phyloP scores from a whole-genome alignment of 2,329 filamentous ascomycete species.

The Aspergillus ochraceoroseus region DNA sequence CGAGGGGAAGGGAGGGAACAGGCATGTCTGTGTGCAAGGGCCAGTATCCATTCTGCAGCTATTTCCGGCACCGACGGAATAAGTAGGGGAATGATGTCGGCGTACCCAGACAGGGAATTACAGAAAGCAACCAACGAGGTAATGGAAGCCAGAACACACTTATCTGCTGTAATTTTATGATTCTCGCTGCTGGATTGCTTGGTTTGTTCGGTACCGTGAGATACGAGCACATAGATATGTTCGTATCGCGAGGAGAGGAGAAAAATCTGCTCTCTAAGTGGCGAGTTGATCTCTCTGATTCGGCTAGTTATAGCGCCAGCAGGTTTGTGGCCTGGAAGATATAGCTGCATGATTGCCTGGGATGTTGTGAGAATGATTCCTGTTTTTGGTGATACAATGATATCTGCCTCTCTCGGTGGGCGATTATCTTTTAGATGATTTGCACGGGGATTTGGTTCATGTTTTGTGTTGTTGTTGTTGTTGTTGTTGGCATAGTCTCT shows the following conservation, averaged over 20 bases:
- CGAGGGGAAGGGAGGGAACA: constrained; percentile 10
- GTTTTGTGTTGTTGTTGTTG: neutral
- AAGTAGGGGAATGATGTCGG: constrained; percentile 17
- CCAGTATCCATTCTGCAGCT: constrained; percentile 53
- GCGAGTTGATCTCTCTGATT: constrained; percentile 30
- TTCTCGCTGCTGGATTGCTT: constrained; percentile 23
- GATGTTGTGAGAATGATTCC: constrained; percentile 68
- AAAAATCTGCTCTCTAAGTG: constrained; percentile 54
- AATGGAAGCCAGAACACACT: constrained; percentile 16
- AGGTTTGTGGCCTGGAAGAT: constrained; percentile 58
- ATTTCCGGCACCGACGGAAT: constrained; percentile 29
- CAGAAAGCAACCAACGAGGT: constrained; percentile 26
- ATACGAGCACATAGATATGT: constrained; percentile 62
- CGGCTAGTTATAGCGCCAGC: constrained; percentile 1
- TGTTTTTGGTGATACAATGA: constrained; percentile 63
- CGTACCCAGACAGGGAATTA: constrained; percentile 15
- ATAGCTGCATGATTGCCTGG: constrained; percentile 65
- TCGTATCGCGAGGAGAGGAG: constrained; percentile 59
- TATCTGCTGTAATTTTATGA: constrained; percentile 10
- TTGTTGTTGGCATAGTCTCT: constrained; percentile 20
- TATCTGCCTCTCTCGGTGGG: constrained; percentile 50
- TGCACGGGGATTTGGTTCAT: neutral
- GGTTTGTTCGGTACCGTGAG: constrained; percentile 24
- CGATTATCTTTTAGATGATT: neutral
- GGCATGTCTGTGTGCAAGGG: constrained; percentile 49